phyloP scores from a whole-genome alignment of 2,329 filamentous ascomycete species.

The Berkeleyomyces rouxiae region DNA sequence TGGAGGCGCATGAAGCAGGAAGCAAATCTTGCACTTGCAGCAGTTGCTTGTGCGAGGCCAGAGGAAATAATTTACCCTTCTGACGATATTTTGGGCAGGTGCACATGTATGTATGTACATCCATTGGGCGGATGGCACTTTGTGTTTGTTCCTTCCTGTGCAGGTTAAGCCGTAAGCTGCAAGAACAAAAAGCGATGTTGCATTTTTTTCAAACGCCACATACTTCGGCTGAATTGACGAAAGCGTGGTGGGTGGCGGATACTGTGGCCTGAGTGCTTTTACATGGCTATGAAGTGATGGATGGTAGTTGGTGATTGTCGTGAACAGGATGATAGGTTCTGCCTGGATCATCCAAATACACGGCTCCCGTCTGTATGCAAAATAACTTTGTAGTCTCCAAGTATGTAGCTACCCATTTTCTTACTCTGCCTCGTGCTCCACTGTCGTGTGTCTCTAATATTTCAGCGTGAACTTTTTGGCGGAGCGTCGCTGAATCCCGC shows the following conservation, averaged over 20 bases:
- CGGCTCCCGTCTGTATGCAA: too few relatives aligned
- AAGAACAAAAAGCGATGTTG: background rate
- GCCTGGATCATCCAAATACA: too few relatives aligned
- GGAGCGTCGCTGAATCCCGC: background rate
- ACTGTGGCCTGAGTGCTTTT: too few relatives aligned
- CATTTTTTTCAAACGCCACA: background rate
- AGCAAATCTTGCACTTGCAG: background rate
- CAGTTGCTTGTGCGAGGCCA: background rate
- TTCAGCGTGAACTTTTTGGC: background rate
- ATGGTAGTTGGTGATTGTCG: too few relatives aligned
- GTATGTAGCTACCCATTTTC: too few relatives aligned
- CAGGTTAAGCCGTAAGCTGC: background rate
- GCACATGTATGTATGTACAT: background rate
- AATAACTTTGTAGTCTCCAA: too few relatives aligned
- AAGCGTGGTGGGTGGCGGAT: too few relatives aligned
- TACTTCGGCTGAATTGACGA: too few relatives aligned
- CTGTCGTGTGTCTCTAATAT: too few relatives aligned
- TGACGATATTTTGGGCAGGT: background rate
- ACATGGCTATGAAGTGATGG: too few relatives aligned
- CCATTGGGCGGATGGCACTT: background rate
- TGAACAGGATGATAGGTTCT: too few relatives aligned
- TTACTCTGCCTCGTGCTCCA: too few relatives aligned
- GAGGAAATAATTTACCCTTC: background rate
- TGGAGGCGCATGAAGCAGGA: background rate
- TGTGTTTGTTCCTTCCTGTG: background rate